Base-by-base conservation (phyloP, 176 grass and related monocot genomes). In the Stipa capillata region DNA sequence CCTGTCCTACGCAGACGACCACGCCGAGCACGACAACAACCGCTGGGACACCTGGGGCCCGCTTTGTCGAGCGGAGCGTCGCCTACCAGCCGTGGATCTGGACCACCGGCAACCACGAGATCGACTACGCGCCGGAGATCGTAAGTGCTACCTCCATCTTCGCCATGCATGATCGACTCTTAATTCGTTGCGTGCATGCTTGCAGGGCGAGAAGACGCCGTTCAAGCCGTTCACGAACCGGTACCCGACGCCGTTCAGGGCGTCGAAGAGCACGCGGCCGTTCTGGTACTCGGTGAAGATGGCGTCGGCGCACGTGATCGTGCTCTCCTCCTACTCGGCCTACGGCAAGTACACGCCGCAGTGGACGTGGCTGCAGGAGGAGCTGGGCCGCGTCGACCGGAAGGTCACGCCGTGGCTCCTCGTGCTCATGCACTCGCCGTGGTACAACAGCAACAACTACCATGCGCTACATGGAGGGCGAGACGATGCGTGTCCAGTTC, bases 401-500 rank as follows among this genome's bases (percentile, higher is more conserved):
- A 79, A 2, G 13, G 58, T 62, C 15, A 94, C 92, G 24, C 92
- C 92, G 6, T 94, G 92, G 92, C 64, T 94, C 76, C 50, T 94
- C 39, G 86, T 94, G 0, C 34, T 75, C 32, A 3, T 94, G 72
- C 92, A 94, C 55, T 86, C 88, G 1, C 92, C 88, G 5, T 94
- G 92, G 92, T 94, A 94, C 75, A 94, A 76, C 75, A 88, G 49
- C 79, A 83, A 90, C 49, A 82, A 39, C 17, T 94, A 90, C 73
- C 91, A 94, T n/a, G n/a, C n/a, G n/a, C 67, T 94, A 89, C 62
- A 89, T 94, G 92, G 92, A 91, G 59, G 92, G 92, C 0, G 92
- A 94, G 79, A 78, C 85, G 36, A 94, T 94, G 92, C 81, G 92
- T 8, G 88, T 94, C 4, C 73, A 83, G 80, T 94, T 84, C 65